These are phyloP conservation scores for Penicillium expansum DNA, from an alignment of 2,329 filamentous ascomycete genomes.

Conservation along the genomic window DNA sequence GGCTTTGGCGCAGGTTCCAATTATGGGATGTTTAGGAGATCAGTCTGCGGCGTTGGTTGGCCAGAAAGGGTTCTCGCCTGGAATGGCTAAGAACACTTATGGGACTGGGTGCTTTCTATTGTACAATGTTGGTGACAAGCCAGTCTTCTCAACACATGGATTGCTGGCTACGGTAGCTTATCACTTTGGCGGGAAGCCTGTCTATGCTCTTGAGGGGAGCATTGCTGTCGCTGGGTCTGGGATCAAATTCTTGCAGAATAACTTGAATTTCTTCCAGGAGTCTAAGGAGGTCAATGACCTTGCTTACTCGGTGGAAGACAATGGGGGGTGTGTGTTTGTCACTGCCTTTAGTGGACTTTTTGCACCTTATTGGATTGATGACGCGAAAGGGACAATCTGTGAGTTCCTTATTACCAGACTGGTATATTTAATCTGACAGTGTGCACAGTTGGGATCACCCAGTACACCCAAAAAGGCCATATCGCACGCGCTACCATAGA, in stretches of 20 bases:
- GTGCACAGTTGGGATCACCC: conserved; percentile 68
- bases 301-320: conserved; percentile 66
- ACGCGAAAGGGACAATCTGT: conserved; percentile 85
- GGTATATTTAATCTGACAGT: conserved; percentile 4
- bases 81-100: conserved; percentile 86
- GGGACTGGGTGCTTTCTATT: conserved; percentile 86
- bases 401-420: conserved; percentile 31
- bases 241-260: conserved; percentile 70
- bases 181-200: conserved; percentile 67
- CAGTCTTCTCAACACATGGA: conserved; percentile 79
- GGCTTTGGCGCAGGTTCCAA: conserved; percentile 63
- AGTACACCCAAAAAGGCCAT: conserved; percentile 80
- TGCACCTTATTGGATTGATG: conserved; percentile 92
- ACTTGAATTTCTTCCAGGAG: conserved; percentile 59
- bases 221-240: conserved; percentile 79
- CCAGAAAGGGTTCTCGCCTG: conserved; percentile 77
- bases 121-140: conserved; percentile 81
- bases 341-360: conserved; percentile 90
- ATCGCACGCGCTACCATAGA: conserved; percentile 86
- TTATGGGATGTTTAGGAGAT: conserved; percentile 79
- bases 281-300: conserved; percentile 63
- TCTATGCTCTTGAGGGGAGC: conserved; percentile 80
- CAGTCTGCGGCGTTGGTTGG: conserved; percentile 83
- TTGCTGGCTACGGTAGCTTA: conserved; percentile 82
- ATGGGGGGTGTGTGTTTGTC: conserved; percentile 80